Conservation (phyloP, 2,329 filamentous ascomycete species). For the Leptographium procerum region DNA sequence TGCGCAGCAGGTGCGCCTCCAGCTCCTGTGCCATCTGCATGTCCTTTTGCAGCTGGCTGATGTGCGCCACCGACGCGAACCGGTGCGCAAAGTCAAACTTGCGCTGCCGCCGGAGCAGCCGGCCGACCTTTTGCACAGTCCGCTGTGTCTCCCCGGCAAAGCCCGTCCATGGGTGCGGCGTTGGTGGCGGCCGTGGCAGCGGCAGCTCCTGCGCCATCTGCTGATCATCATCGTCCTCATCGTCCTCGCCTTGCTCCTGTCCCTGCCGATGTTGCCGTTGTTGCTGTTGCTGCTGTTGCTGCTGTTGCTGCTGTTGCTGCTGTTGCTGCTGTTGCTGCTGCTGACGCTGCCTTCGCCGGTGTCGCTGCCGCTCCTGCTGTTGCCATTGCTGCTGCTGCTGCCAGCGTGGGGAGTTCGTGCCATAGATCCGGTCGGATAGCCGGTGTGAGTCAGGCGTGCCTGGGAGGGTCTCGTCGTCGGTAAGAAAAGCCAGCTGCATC, state of each 20-base stretch:
- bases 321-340: not conserved
- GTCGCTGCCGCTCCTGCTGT: not conserved
- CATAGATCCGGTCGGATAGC: not conserved
- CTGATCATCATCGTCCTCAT: not conserved
- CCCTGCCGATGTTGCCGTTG: not conserved
- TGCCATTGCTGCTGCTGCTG: not conserved
- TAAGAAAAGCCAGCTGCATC: conserved; percentile 45
- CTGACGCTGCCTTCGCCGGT: not conserved
- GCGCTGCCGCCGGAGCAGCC: conserved; percentile 26
- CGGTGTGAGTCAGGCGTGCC: conserved; percentile 17
- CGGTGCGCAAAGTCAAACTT: conserved; percentile 18
- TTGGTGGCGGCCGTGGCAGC: conserved; percentile 10
- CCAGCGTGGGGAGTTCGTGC: not conserved
- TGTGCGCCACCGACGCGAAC: conserved; percentile 21
- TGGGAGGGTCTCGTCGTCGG: conserved; percentile 26
- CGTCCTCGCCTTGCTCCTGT: not conserved
- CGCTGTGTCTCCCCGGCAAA: conserved; percentile 31
- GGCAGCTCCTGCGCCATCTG: not conserved
- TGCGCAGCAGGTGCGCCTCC: conserved; percentile 33
- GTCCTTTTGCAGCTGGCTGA: conserved; percentile 19
- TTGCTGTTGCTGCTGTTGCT: not conserved
- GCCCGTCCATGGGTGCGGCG: conserved; percentile 38
- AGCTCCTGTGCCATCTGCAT: conserved; percentile 25
- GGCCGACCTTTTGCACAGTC: conserved; percentile 32
- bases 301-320: not conserved